phyloP scores from a whole-genome alignment of 805 yeast species.

The Jamesozyma gamospora region DNA sequence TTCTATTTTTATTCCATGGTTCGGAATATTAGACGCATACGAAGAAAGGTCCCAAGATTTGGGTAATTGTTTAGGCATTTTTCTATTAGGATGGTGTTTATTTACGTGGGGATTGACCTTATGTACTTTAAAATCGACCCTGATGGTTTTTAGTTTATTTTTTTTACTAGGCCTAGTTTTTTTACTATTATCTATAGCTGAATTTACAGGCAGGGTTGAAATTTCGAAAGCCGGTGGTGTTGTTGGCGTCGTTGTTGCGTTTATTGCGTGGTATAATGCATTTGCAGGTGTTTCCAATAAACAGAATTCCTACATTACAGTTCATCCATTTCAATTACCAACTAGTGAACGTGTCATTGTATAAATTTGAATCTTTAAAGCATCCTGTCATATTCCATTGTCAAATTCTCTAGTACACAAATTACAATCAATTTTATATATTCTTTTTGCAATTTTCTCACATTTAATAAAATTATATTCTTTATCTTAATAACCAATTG shows the following conservation, averaged over 20 bases:
- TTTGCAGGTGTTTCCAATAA: conserved; percentile 57
- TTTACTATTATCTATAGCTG: conserved; percentile 43
- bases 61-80: conserved; percentile 48
- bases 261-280: conserved; percentile 60
- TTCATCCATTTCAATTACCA: conserved; percentile 28
- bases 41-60: conserved; percentile 30
- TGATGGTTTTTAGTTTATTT: conserved; percentile 50
- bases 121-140: conserved; percentile 54
- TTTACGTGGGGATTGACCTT: conserved; percentile 46
- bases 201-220: conserved; percentile 34
- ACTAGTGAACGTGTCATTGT: conserved; percentile 10
- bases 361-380: no score
- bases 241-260: conserved; percentile 49
- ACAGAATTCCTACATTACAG: conserved; percentile 42
- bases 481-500: no score
- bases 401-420: no score
- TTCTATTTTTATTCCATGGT: conserved; percentile 47
- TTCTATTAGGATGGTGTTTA: conserved; percentile 50
- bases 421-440: no score
- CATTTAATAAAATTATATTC: no score
- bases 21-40: conserved; percentile 51
- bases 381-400: no score
- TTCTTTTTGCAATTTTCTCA: no score
- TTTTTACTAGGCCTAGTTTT: conserved; percentile 46
- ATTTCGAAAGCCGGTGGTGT: conserved; percentile 51